phyloP scores from a whole-genome alignment of 129 eudicot genomes.

The Lactuca saligna region DNA sequence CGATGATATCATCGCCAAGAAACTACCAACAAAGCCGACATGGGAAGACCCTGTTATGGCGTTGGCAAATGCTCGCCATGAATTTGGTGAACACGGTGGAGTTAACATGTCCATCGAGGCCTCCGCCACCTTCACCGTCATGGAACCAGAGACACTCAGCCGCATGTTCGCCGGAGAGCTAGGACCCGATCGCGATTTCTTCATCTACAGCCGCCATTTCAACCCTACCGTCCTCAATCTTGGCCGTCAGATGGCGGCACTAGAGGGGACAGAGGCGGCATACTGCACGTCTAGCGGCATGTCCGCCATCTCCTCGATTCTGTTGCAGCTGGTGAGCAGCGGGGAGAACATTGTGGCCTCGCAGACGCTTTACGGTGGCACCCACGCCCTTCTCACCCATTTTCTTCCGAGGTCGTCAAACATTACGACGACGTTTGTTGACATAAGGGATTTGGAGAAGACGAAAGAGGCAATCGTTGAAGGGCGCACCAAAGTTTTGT shows the following conservation, averaged over 20 bases:
- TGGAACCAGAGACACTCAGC: conserved; percentile 70
- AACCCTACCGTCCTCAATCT: conserved; percentile 69
- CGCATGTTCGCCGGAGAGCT: conserved; percentile 67
- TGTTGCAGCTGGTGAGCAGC: conserved; percentile 51
- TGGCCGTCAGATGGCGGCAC: conserved; percentile 73
- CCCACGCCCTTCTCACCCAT: conserved; percentile 61
- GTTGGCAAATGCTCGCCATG: conserved; percentile 63
- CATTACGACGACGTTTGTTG: conserved; percentile 63
- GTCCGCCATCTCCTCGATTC: conserved; percentile 60
- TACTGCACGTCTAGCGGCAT: conserved; percentile 76
- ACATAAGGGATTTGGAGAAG: conserved; percentile 41
- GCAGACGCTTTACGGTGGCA: conserved; percentile 61
- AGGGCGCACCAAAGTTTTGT: conserved; percentile 61
- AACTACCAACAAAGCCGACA: conserved; percentile 29
- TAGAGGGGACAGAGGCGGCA: conserved; percentile 72
- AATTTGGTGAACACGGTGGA: conserved; percentile 77
- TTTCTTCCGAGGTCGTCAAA: conserved; percentile 58
- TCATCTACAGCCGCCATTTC: conserved; percentile 70
- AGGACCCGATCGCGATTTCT: conserved; percentile 64
- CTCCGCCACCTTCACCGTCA: conserved; percentile 80
- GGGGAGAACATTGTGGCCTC: conserved; percentile 64
- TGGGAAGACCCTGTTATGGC: conserved; percentile 53
- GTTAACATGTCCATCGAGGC: conserved; percentile 83
- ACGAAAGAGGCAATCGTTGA: conserved; percentile 52
- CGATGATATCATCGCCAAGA: conserved; percentile 23